Evolutionary conservation across 306 rosid genomes (phyloP).

Genomic region (Cicer bijugum): DNA sequence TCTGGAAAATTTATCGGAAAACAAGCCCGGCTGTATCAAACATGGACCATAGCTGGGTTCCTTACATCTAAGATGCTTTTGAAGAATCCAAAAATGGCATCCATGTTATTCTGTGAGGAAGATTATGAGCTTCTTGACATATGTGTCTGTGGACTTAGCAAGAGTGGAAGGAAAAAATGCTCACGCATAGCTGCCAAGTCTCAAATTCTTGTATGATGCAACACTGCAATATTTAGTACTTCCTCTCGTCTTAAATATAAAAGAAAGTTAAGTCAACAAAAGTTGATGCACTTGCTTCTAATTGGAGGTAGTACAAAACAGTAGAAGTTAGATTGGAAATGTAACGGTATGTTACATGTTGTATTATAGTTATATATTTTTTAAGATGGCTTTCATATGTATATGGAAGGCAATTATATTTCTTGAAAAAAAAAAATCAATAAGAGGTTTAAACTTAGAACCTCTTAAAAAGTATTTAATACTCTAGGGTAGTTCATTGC

Average conservation of each 20-base stretch:
- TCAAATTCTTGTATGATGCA: slow-evolving; percentile 48
- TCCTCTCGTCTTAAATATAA: no score
- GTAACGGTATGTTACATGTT: not conserved
- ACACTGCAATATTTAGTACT: not conserved
- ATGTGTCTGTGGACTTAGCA: slow-evolving; percentile 73
- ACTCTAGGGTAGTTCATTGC: slow-evolving; percentile 5
- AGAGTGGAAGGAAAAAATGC: slow-evolving; percentile 66
- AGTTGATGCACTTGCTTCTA: no score
- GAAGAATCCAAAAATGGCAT: slow-evolving; percentile 74
- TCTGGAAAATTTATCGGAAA: slow-evolving; percentile 78
- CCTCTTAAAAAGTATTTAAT: not conserved
- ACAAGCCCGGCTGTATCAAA: slow-evolving; percentile 70
- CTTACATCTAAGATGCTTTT: slow-evolving; percentile 77
- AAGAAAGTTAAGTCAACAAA: no score
- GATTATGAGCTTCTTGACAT: slow-evolving; percentile 79
- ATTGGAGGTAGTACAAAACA: not conserved
- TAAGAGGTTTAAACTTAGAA: slow-evolving; percentile 19
- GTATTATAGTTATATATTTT: slow-evolving; percentile 11
- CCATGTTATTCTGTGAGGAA: slow-evolving; percentile 86
- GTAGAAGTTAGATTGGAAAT: not conserved
- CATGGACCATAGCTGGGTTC: slow-evolving; percentile 84
- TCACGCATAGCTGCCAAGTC: slow-evolving; percentile 62
- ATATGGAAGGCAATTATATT: slow-evolving; percentile 22
- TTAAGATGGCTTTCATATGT: slow-evolving; percentile 23
- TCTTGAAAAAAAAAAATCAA: not conserved